Base-by-base conservation (phyloP, 2,329 filamentous ascomycete species). In the Lithohypha guttulata region DNA sequence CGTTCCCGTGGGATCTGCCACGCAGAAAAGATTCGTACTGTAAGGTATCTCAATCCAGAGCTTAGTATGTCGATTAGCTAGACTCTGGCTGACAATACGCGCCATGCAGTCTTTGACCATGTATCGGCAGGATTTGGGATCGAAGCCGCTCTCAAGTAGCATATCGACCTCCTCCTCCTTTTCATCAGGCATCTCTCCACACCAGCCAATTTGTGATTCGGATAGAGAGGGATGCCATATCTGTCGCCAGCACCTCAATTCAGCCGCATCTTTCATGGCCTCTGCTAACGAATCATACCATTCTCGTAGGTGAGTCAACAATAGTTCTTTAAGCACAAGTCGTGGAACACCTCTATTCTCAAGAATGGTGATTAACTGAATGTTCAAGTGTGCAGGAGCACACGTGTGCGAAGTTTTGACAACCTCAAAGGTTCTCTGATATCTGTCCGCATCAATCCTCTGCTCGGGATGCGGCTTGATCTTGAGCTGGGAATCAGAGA, bases 401-500 rank as follows among this genome's bases (percentile, higher is more conserved):
- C 68, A 56, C 1, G 53, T 52, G 5, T 59, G 61, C 3, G 68
- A 69, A 5, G 20, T 26, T 17, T 64, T 66, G 7, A 70, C 59
- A 3, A 77, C 61, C 35, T 77, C 73, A 43, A 78, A 75, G 0
- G 69, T 73, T n/a, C 72, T 55, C 34, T 73, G 63, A 34, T 58
- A 65, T 1, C 55, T 53, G 19, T 62, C 56, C 5, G 62, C 52
- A 8, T 53, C 51, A 0, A 47, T 42, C 15, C 59, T 54, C 13
- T 59, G 43, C 2, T 42, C 39, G 1, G 62, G 62, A 39, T 68
- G 64, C 1, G 57, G 55, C 2, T 66, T 42, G 21, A 77, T 71
- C 51, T 80, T 79, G 25, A 67, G 50, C 43, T 80, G 76, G 15
- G 71, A 75, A 7, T 69, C 57, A 0, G 62, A 66, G 11, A 79